Evolutionary conservation across 2,329 filamentous ascomycete genomes (phyloP).

Genomic region (Aspergillus vadensis): DNA sequence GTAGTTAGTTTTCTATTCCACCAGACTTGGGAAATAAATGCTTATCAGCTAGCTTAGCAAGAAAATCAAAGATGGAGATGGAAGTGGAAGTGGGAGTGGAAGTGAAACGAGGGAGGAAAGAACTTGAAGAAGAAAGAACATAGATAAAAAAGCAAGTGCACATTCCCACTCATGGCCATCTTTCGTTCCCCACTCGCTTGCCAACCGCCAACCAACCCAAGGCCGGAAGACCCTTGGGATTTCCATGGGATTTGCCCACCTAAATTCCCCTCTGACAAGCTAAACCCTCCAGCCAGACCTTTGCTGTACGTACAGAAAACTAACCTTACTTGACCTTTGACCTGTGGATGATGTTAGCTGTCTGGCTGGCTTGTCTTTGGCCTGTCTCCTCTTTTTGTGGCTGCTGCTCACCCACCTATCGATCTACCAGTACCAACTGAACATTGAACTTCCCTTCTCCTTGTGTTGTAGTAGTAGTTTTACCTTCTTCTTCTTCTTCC

Average conservation of each 20-base stretch:
- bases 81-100: neutral
- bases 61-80: neutral
- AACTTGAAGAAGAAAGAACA: neutral
- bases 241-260: slow-evolving; percentile 5
- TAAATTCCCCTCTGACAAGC: slow-evolving; percentile 5
- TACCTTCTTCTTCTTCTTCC: neutral
- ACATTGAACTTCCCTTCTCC: neutral
- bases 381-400: too few relatives aligned
- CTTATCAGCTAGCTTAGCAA: neutral
- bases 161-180: slow-evolving; percentile 1
- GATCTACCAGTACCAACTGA: neutral
- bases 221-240: neutral
- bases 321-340: neutral
- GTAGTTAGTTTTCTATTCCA: too few relatives aligned
- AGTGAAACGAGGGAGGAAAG: neutral
- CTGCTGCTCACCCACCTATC: neutral
- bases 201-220: neutral
- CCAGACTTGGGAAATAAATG: too few relatives aligned
- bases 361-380: neutral
- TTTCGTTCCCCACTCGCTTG: slow-evolving; percentile 3
- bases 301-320: neutral
- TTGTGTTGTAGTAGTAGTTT: neutral
- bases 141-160: neutral
- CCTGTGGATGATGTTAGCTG: neutral
- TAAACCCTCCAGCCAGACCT: slow-evolving; percentile 1